Conservation (phyloP, 768 basidiomycete genomes). For the Wakefieldia striispora region DNA sequence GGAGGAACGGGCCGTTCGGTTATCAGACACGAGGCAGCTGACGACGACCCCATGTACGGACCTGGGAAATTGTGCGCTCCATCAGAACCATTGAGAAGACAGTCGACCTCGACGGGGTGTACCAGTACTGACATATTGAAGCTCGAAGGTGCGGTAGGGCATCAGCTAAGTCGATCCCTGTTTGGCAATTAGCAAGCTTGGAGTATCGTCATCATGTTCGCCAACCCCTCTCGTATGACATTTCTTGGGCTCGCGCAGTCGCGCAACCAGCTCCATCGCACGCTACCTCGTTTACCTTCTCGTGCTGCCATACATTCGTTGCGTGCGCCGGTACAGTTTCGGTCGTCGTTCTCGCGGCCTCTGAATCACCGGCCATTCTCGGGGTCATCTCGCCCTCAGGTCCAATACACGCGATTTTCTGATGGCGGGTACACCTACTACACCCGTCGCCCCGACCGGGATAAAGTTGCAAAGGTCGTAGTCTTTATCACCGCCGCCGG, state of each 20-base stretch:
- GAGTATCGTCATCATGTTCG: conserved; percentile 7
- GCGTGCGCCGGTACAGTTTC: not conserved
- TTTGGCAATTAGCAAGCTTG: conserved; percentile 4
- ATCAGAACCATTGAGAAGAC: too few species aligned
- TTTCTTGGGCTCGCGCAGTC: conserved; percentile 2
- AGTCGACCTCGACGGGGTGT: too few species aligned
- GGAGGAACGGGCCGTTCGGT: conserved; percentile 17
- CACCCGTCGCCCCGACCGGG: conserved; percentile 5
- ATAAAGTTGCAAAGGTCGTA: conserved; percentile 12
- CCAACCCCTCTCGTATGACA: not conserved
- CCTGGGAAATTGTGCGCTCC: conserved; percentile 5
- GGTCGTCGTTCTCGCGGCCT: not conserved
- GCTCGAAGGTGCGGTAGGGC: too few species aligned
- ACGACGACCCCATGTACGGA: too few species aligned
- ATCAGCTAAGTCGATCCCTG: not conserved
- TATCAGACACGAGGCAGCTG: conserved; percentile 10
- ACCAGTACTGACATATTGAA: too few species aligned
- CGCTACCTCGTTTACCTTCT: not conserved
- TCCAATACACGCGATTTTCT: conserved; percentile 30
- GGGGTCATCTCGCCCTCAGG: conserved; percentile 14
- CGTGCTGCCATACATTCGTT: not conserved
- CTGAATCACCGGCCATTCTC: conserved; percentile 23
- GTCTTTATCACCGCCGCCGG: conserved; percentile 20
- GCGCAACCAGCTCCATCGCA: not conserved
- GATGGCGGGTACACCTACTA: conserved; percentile 2